Base-by-base conservation (phyloP, 306 rosid species). In the Prunus davidiana region DNA sequence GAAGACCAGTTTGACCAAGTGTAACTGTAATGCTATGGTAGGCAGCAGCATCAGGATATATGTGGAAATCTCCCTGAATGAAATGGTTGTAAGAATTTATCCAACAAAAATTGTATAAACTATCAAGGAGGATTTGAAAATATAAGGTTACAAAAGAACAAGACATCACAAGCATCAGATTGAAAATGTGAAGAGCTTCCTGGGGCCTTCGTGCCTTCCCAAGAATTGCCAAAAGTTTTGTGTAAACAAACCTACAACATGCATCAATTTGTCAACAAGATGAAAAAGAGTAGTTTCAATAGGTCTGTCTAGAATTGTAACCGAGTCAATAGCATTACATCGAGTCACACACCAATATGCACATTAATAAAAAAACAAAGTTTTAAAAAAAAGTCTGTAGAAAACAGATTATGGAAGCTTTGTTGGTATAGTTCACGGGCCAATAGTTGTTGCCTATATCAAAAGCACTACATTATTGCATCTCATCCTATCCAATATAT, bases 1-100 rank as follows among this genome's bases (percentile, higher is more conserved):
- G 77, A 69, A 66, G 90, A 85, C 97, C 98, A 43, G 89, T 86
- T 88, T 92, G 98, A 75, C 97, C 98, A 75, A 94, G 96, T 30
- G 98, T 89, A 74, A 94, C 97, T 45, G 95, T 93, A 68, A 94
- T 87, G 86, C 98, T 89, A 85, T 80, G 98, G 83, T 92, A 94
- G 67, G 95, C 97, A 74, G 97, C 97, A 73, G 89, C 89, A 79
- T 94, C 98, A 55, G 97, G 98, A 85, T 92, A 94, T 77, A 86
- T 66, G 72, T 84, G 83, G 80, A 62, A 46, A 73, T 90, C 93
- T 72, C 84, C 89, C 98, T 94, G 89, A 76, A 87, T 71, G 81
- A 87, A 51, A 71, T 38, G 76, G 20, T 52, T 73, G 74, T 57
- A 74, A 84, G 76, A 80, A 75, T n/a, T 34, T 25, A 56, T 76